Evolutionary conservation across 2,329 filamentous ascomycete species (phyloP).

Genomic region (Colletotrichum echinochloae): DNA sequence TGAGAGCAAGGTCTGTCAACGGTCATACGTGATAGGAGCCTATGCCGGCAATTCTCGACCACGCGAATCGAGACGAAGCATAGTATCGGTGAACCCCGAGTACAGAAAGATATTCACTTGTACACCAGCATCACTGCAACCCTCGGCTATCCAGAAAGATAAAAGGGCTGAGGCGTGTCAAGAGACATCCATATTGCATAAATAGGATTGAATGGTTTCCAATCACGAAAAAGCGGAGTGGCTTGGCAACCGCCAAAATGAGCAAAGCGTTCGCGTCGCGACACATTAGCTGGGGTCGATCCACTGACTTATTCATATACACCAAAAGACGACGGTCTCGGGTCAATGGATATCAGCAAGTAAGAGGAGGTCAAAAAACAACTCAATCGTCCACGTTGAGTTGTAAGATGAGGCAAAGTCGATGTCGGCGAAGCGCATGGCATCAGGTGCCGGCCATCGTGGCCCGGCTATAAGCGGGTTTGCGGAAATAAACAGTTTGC

Average conservation of each 20-base stretch:
- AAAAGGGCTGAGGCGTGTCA: not conserved
- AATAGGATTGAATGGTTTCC: not conserved
- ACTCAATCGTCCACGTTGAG: not conserved
- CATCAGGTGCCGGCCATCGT: not conserved
- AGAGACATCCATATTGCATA: not conserved
- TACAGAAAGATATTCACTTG: constrained; percentile 20
- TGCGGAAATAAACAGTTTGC: not conserved
- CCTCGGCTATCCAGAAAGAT: not conserved
- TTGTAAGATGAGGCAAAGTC: not conserved
- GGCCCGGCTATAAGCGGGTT: constrained; percentile 14
- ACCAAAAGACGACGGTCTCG: not conserved
- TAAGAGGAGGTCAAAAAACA: not conserved
- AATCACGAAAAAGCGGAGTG: not conserved
- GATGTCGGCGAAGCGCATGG: not conserved
- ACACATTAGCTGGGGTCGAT: constrained; percentile 1
- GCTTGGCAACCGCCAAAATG: not conserved
- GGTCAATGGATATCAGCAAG: not conserved
- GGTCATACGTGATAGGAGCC: constrained; percentile 16
- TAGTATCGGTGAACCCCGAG: not conserved
- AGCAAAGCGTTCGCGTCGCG: constrained; percentile 6
- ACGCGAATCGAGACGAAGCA: constrained; percentile 4
- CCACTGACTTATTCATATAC: not conserved
- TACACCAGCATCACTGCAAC: not conserved
- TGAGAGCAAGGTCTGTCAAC: constrained; percentile 26
- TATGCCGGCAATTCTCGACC: not conserved